These are phyloP conservation scores for Boletus bicolor DNA, from an alignment of 768 basidiomycete genomes.

Conservation along the genomic window DNA sequence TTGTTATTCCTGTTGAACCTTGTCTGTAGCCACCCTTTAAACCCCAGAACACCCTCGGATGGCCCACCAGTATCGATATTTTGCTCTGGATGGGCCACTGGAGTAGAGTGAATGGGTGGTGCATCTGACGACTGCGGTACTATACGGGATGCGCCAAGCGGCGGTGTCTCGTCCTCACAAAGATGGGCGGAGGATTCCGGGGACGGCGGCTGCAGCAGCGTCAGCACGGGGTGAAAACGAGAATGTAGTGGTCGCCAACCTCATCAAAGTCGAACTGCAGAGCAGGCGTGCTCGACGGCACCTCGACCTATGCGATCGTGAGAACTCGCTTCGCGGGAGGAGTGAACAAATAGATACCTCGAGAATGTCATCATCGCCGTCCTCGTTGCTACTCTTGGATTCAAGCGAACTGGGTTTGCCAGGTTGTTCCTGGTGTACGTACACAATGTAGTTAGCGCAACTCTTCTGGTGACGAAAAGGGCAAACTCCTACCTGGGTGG, in stretches of 20 bases:
- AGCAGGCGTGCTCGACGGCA: background rate
- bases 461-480: too few relatives aligned
- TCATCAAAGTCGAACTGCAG: background rate
- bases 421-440: too few relatives aligned
- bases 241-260: background rate
- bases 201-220: background rate
- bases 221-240: background rate
- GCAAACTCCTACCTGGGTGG: too few relatives aligned
- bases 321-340: background rate
- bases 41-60: too few relatives aligned
- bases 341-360: too few relatives aligned
- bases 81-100: background rate
- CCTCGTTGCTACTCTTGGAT: too few relatives aligned
- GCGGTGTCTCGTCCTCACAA: background rate
- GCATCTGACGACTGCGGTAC: background rate
- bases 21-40: background rate
- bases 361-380: too few relatives aligned
- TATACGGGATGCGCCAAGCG: background rate
- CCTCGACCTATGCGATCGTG: background rate
- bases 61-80: background rate
- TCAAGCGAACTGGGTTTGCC: too few relatives aligned
- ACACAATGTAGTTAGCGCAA: too few relatives aligned
- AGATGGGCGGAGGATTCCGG: too few relatives aligned
- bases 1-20: background rate
- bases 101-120: too few relatives aligned